Conservation (phyloP, 2,329 filamentous ascomycete species). For the Paracamarosporium sp. region DNA sequence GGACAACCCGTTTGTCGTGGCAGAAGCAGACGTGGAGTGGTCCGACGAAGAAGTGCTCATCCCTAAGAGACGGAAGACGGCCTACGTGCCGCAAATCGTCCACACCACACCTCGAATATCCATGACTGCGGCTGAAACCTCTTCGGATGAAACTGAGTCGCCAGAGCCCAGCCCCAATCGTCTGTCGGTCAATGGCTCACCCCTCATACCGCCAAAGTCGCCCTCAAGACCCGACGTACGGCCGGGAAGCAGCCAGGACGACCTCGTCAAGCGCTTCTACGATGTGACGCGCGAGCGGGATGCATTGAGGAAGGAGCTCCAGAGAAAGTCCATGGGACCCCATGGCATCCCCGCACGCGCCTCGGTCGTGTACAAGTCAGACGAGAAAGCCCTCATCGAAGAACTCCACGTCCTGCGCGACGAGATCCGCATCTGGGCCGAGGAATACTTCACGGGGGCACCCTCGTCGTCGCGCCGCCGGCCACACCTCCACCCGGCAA, state of each 20-base stretch:
- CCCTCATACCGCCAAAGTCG: conserved; percentile 44
- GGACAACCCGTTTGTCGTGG: conserved; percentile 33
- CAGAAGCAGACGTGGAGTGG: conserved; percentile 42
- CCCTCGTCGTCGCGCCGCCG: conserved; percentile 33
- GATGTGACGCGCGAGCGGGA: conserved; percentile 47
- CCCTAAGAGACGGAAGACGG: conserved; percentile 36
- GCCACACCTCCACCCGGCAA: conserved; percentile 39
- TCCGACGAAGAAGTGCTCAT: conserved; percentile 47
- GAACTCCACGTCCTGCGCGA: conserved; percentile 42
- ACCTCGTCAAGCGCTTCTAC: conserved; percentile 46
- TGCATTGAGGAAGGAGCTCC: conserved; percentile 43
- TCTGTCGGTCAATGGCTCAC: conserved; percentile 28
- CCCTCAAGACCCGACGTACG: conserved; percentile 40
- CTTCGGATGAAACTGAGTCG: conserved; percentile 27
- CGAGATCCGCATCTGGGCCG: conserved; percentile 43
- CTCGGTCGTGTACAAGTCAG: conserved; percentile 40
- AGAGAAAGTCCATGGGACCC: conserved; percentile 39
- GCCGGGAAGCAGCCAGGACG: conserved; percentile 43
- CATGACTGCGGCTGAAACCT: conserved; percentile 25
- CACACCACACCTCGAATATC: conserved; percentile 22
- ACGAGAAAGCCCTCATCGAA: conserved; percentile 45
- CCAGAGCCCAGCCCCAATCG: conserved; percentile 29
- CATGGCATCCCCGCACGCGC: conserved; percentile 34
- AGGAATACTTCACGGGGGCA: conserved; percentile 42
- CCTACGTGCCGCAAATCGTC: conserved; percentile 37